Evolutionary conservation across 1,284 basidiomycete species (phyloP).

Genomic region (Veloboletus limbatus): DNA sequence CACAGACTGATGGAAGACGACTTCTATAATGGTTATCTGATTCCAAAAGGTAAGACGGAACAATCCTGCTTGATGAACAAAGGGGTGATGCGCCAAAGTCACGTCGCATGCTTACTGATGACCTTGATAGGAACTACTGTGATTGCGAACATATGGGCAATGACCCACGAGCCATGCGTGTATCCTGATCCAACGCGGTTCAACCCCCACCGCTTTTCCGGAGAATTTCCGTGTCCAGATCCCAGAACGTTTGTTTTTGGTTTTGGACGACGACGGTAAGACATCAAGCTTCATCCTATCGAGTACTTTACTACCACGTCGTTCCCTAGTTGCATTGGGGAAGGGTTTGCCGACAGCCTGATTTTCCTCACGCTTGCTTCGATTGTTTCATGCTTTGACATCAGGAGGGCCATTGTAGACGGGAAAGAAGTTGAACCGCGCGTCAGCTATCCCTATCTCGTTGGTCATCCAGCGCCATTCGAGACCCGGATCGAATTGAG

Average conservation of each 20-base stretch:
- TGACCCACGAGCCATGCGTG: conserved; percentile 5
- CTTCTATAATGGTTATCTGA: conserved; percentile 3
- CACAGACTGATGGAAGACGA: conserved; percentile 5
- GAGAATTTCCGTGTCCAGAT: background rate
- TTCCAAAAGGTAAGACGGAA: conserved; percentile 3
- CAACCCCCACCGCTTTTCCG: conserved; percentile 3
- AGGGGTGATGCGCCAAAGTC: background rate
- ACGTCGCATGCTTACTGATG: background rate
- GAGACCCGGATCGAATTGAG: background rate
- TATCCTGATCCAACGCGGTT: conserved; percentile 3
- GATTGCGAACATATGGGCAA: conserved; percentile 5
- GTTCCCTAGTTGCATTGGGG: conserved; percentile 1
- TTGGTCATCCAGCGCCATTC: conserved; percentile 3
- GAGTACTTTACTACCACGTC: background rate
- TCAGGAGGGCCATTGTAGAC: background rate
- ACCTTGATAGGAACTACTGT: background rate
- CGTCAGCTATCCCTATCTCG: conserved; percentile 1
- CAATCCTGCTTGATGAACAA: background rate
- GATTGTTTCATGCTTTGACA: conserved; percentile 2
- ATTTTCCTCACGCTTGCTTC: background rate
- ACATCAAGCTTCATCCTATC: background rate
- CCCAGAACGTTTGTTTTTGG: conserved; percentile 4
- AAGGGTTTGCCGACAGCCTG: conserved; percentile 3
- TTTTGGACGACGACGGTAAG: conserved; percentile 6
- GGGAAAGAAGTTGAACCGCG: conserved; percentile 3